Evolutionary conservation across 139 green algal species (phyloP).

Genomic region (Micractinium conductrix): DNA sequence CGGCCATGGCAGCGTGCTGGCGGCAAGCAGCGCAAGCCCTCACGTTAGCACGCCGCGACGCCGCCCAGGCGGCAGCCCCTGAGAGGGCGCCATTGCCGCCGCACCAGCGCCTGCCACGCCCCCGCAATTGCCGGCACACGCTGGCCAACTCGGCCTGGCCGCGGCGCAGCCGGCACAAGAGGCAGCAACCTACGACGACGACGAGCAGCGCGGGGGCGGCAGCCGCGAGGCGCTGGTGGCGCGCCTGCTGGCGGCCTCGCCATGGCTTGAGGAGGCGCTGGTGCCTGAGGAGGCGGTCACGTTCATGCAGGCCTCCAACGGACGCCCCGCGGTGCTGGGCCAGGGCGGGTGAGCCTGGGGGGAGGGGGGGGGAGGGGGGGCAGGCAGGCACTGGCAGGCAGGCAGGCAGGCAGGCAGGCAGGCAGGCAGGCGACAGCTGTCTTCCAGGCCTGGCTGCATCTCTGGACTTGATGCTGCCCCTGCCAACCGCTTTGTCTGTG

Average conservation of each 20-base stretch:
- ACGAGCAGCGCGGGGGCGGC: neutral
- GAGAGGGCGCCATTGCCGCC: neutral
- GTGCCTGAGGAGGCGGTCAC: neutral
- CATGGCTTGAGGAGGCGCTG: neutral
- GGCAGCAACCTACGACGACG: neutral
- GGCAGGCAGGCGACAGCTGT: neutral
- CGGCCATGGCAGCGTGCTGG: neutral
- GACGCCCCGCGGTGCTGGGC: neutral
- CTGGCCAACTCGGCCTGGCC: neutral
- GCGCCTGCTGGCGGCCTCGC: neutral
- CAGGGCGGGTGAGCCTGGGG: neutral
- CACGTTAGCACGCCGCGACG: neutral
- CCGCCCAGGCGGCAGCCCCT: neutral
- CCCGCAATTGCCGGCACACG: neutral
- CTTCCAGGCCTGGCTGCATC: neutral
- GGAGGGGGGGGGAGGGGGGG: neutral
- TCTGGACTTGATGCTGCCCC: neutral
- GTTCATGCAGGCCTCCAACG: neutral
- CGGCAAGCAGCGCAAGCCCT: neutral
- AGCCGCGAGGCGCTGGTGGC: neutral
- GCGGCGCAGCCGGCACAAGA: neutral
- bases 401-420: no score
- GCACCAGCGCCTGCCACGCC: neutral
- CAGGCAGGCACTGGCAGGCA: neutral
- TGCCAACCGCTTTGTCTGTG: no score